A percentile compares a stretch with the other conserved stretches of the same genome.
phyloP scores from a whole-genome alignment of 495 filamentous ascomycete genomes.

The Xylaria longipes region DNA sequence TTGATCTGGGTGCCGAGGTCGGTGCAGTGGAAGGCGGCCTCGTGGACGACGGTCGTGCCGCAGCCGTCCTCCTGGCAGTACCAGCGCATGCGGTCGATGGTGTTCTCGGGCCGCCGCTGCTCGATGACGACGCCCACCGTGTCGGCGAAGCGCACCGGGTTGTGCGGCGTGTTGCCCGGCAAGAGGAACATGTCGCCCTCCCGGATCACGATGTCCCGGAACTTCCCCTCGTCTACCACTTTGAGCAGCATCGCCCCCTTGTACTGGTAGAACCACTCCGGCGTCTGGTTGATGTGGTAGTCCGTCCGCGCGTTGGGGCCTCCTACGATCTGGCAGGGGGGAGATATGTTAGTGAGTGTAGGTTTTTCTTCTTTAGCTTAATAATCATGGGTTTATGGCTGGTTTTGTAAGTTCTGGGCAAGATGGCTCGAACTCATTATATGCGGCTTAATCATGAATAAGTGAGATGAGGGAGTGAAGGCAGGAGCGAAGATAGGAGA shows the following conservation, averaged over 20 bases:
- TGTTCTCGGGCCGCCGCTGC: constrained; percentile 73
- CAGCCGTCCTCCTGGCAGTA: constrained; percentile 67
- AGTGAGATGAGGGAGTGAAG: background rate
- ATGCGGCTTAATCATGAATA: background rate
- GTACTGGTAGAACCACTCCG: constrained; percentile 99
- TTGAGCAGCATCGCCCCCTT: constrained; percentile 91
- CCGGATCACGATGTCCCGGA: constrained; percentile 84
- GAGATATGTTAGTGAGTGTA: constrained; percentile 3
- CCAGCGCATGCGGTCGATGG: constrained; percentile 86
- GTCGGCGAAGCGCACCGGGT: constrained; percentile 68
- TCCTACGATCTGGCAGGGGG: constrained; percentile 75
- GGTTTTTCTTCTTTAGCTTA: background rate
- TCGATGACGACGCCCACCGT: constrained; percentile 88
- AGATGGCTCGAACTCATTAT: background rate
- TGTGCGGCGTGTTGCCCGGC: constrained; percentile 89
- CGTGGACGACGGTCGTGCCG: constrained; percentile 78
- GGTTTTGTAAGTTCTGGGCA: background rate
- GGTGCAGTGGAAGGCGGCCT: constrained; percentile 85
- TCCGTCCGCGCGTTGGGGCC: constrained; percentile 96
- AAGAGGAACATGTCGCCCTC: constrained; percentile 96
- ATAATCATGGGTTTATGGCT: background rate
- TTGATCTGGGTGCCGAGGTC: constrained; percentile 98
- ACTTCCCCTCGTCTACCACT: constrained; percentile 73
- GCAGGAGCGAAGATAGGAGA: no score
- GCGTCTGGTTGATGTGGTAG: constrained; percentile 97